Conservation (phyloP, 1,284 basidiomycete genomes). For the Pyrrhoderma noxium region DNA sequence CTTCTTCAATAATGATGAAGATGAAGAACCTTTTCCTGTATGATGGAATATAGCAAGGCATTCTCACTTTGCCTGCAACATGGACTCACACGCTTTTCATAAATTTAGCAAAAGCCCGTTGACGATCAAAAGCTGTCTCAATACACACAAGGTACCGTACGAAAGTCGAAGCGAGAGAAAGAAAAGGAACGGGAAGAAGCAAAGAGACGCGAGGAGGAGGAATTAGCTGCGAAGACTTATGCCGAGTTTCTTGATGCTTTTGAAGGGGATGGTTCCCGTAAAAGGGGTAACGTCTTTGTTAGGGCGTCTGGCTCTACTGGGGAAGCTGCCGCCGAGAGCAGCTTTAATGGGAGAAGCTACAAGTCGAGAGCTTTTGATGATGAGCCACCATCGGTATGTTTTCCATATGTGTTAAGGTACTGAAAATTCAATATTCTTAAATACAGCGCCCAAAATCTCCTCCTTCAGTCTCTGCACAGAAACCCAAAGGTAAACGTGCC, state of each 20-base stretch:
- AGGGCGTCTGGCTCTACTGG: conserved; percentile 55
- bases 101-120: conserved; percentile 60
- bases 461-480: conserved; percentile 35
- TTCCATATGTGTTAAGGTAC: conserved; percentile 15
- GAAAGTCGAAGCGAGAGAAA: conserved; percentile 76
- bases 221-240: conserved; percentile 69
- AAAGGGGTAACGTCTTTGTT: conserved; percentile 63
- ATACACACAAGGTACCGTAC: conserved; percentile 64
- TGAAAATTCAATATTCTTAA: conserved; percentile 18
- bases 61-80: conserved; percentile 41
- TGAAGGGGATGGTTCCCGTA: conserved; percentile 58
- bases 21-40: conserved; percentile 75
- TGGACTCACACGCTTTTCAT: conserved; percentile 40
- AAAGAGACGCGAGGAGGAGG: conserved; percentile 79
- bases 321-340: conserved; percentile 40
- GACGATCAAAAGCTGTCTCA: conserved; percentile 73
- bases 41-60: conserved; percentile 54
- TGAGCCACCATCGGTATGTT: conserved; percentile 12
- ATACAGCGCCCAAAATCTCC: conserved; percentile 48
- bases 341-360: conserved; percentile 27
- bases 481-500: conserved; percentile 82
- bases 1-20: conserved; percentile 74
- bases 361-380: conserved; percentile 27
- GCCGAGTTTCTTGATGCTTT: conserved; percentile 85
- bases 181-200: conserved; percentile 86